phyloP scores from a whole-genome alignment of 768 basidiomycete genomes.

The Naematelia encephala region DNA sequence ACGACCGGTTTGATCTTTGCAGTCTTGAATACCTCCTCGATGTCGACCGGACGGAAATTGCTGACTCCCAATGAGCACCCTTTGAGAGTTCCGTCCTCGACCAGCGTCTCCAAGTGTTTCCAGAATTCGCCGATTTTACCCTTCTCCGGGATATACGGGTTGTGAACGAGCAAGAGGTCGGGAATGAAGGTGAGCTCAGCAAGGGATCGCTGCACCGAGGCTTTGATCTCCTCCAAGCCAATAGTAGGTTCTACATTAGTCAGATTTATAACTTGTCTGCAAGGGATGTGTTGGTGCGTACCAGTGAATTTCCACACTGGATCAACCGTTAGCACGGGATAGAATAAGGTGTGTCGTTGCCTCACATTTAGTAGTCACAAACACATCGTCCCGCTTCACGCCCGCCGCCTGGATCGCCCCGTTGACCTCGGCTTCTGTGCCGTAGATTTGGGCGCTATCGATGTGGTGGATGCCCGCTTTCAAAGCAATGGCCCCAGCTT shows the following conservation, averaged over 20 bases:
- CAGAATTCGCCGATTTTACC: slow-evolving; percentile 38
- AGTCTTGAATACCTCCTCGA: slow-evolving; percentile 35
- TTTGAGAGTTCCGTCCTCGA: slow-evolving; percentile 23
- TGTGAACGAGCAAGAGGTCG: slow-evolving; percentile 43
- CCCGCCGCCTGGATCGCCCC: slow-evolving; percentile 25
- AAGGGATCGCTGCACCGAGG: slow-evolving; percentile 24
- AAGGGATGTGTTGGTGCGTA: background rate
- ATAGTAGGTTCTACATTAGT: background rate
- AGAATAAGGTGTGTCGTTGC: too few species aligned
- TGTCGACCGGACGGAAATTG: slow-evolving; percentile 46
- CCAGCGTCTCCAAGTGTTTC: slow-evolving; percentile 19
- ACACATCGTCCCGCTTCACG: slow-evolving; percentile 26
- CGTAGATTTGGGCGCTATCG: slow-evolving; percentile 39
- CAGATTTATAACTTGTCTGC: background rate
- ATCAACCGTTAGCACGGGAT: too few species aligned
- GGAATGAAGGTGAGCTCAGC: slow-evolving; percentile 29
- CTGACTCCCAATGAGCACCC: slow-evolving; percentile 31
- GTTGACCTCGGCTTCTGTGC: slow-evolving; percentile 31
- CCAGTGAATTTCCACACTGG: slow-evolving; percentile 14
- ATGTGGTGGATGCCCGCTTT: slow-evolving; percentile 33
- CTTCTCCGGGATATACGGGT: slow-evolving; percentile 38
- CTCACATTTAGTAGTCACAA: slow-evolving; percentile 42
- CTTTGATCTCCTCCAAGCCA: slow-evolving; percentile 22
- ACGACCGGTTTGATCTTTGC: slow-evolving; percentile 46
- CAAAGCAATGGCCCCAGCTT: slow-evolving; percentile 22